Evolutionary conservation across 2,329 filamentous ascomycete genomes (phyloP).

Genomic region (Aspergillus udagawae): DNA sequence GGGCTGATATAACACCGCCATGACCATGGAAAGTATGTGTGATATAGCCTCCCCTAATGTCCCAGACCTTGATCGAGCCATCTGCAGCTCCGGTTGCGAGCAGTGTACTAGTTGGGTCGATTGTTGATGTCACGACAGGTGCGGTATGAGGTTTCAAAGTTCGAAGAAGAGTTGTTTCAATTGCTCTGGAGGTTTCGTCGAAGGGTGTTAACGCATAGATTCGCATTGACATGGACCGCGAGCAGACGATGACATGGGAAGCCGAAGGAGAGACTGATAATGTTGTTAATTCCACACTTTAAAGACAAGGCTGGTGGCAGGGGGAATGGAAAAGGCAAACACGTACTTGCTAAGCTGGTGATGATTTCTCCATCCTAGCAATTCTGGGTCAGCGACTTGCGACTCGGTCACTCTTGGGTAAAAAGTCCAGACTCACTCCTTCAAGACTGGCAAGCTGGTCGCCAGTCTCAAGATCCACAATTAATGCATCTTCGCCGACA

Average conservation of each 20-base stretch:
- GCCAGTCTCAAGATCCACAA: conserved; percentile 81
- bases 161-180: conserved; percentile 66
- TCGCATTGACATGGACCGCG: conserved; percentile 91
- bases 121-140: conserved; percentile 79
- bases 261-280: conserved; percentile 74
- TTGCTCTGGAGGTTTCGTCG: conserved; percentile 50
- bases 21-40: conserved; percentile 96
- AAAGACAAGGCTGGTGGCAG: neutral
- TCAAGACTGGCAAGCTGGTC: conserved; percentile 80
- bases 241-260: conserved; percentile 85
- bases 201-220: conserved; percentile 71
- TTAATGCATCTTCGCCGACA: conserved; percentile 83
- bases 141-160: conserved; percentile 87
- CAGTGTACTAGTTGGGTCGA: conserved; percentile 83
- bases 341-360: conserved; percentile 43
- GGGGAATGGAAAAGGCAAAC: neutral
- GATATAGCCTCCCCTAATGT: conserved; percentile 81
- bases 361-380: conserved; percentile 60
- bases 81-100: conserved; percentile 91
- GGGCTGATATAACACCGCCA: conserved; percentile 82
- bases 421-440: conserved; percentile 58
- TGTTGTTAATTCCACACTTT: conserved; percentile 7
- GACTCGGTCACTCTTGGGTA: neutral
- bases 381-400: conserved; percentile 12
- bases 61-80: conserved; percentile 94